phyloP scores from a whole-genome alignment of 2,329 filamentous ascomycete species.

The Beauveria scarabaeidicola region DNA sequence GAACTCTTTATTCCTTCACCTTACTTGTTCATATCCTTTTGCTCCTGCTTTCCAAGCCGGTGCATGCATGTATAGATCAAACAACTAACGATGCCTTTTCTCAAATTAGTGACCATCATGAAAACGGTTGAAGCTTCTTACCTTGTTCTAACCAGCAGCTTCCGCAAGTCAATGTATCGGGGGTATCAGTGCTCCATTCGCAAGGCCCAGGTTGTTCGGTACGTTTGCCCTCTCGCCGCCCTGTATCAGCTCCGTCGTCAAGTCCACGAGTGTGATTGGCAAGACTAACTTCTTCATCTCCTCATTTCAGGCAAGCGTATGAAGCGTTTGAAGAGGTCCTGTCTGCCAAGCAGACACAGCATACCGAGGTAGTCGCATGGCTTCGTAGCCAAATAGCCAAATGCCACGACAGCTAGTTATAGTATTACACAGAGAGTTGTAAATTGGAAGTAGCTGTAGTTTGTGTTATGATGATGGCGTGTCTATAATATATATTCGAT shows the following conservation, averaged over 20 bases:
- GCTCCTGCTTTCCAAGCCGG: neutral
- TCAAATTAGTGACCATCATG: slow-evolving; percentile 49
- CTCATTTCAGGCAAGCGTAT: slow-evolving; percentile 51
- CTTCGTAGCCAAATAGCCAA: slow-evolving; percentile 41
- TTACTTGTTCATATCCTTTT: no score
- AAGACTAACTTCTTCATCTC: neutral
- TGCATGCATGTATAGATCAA: neutral
- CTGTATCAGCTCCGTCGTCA: neutral
- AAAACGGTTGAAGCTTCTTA: slow-evolving; percentile 58
- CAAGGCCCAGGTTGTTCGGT: slow-evolving; percentile 54
- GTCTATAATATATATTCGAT: neutral
- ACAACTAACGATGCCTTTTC: neutral
- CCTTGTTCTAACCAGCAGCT: slow-evolving; percentile 51
- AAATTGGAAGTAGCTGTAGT: no score
- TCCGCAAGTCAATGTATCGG: slow-evolving; percentile 35
- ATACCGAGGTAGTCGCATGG: slow-evolving; percentile 59
- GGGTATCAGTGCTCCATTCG: slow-evolving; percentile 52
- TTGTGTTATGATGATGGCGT: neutral
- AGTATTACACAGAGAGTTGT: neutral
- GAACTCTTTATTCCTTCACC: no score
- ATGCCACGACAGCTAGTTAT: slow-evolving; percentile 17
- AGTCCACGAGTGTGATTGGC: neutral
- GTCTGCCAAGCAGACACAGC: slow-evolving; percentile 60
- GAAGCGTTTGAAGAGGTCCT: slow-evolving; percentile 64
- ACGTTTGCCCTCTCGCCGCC: slow-evolving; percentile 24